Evolutionary conservation across 352 stramenopile genomes (phyloP).

Genomic region (Elongisporangium undulatum): DNA sequence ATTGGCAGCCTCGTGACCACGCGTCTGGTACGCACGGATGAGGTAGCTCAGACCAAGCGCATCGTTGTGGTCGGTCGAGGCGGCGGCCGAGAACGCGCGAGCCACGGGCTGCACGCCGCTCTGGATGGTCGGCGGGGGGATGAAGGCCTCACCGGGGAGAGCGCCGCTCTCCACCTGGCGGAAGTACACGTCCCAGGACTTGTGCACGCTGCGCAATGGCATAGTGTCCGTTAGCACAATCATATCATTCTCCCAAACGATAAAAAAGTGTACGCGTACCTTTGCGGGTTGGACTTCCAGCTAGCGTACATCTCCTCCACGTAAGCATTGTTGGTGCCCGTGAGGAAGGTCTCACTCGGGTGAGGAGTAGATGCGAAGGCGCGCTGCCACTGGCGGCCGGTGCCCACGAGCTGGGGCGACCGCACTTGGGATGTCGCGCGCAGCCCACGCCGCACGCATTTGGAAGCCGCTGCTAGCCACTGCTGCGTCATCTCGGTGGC

Average conservation of each 20-base stretch:
- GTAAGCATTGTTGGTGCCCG: conserved; percentile 93
- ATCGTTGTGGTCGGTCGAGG: conserved; percentile 58
- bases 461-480: conserved; percentile 50
- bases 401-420: conserved; percentile 8
- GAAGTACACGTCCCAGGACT: conserved; percentile 88
- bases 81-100: conserved; percentile 11
- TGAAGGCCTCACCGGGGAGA: conserved; percentile 78
- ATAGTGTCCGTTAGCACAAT: background rate
- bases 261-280: conserved; percentile 14
- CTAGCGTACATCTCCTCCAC: conserved; percentile 97
- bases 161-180: conserved; percentile 74
- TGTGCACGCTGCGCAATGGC: conserved; percentile 57
- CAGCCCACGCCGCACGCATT: conserved; percentile 44
- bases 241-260: conserved; percentile 2
- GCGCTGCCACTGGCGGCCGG: conserved; percentile 24
- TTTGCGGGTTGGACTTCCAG: conserved; percentile 90
- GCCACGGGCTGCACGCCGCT: conserved; percentile 57
- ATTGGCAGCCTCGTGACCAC: conserved; percentile 94
- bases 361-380: conserved; percentile 65
- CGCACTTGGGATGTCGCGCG: conserved; percentile 8
- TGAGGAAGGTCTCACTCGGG: conserved; percentile 92
- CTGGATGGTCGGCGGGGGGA: conserved; percentile 76
- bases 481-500: conserved; percentile 41
- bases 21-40: conserved; percentile 97
- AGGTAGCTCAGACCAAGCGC: conserved; percentile 94